Percentiles rank a stretch among this genome's conserved stretches.
These are phyloP conservation scores for Passalora sequoiae DNA, from an alignment of 2,329 filamentous ascomycete genomes.

Conservation along the genomic window DNA sequence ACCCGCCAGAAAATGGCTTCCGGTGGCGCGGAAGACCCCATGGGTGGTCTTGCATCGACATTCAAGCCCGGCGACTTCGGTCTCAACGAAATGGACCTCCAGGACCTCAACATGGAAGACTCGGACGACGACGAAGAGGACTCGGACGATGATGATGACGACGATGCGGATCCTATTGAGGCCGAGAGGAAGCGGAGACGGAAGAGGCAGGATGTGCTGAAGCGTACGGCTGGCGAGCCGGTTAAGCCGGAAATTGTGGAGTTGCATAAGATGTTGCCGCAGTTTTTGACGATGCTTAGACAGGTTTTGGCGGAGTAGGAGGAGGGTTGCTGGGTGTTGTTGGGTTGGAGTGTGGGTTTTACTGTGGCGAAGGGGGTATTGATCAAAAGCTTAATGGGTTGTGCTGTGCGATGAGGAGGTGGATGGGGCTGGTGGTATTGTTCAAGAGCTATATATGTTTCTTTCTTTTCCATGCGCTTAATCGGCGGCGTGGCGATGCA, in stretches of 20 bases:
- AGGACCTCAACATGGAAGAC: constrained; percentile 79
- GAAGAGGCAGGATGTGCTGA: constrained; percentile 71
- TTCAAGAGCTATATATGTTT: too few relatives aligned
- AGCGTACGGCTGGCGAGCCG: constrained; percentile 35
- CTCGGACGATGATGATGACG: constrained; percentile 59
- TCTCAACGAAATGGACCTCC: constrained; percentile 57
- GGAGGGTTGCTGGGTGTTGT: neutral
- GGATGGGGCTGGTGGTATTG: too few relatives aligned
- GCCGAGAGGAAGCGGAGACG: constrained; percentile 74
- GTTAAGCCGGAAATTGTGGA: constrained; percentile 34
- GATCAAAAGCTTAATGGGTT: neutral
- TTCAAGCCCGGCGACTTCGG: constrained; percentile 87
- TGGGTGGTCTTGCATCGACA: constrained; percentile 48
- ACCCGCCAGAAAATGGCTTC: constrained; percentile 98
- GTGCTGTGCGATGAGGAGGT: neutral
- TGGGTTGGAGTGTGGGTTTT: constrained; percentile 5
- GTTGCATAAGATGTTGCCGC: constrained; percentile 32
- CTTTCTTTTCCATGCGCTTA: constrained; percentile 10
- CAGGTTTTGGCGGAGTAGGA: constrained; percentile 31
- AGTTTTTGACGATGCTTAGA: constrained; percentile 35
- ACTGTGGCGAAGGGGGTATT: neutral
- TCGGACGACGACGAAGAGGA: constrained; percentile 70
- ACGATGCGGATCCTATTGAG: constrained; percentile 80
- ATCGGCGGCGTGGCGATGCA: constrained; percentile 5
- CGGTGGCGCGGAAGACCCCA: constrained; percentile 54